Evolutionary conservation across 495 filamentous ascomycete species (phyloP), one percentile per base, ranked within the genome.

Genomic region (Xylaria palmicola): DNA sequence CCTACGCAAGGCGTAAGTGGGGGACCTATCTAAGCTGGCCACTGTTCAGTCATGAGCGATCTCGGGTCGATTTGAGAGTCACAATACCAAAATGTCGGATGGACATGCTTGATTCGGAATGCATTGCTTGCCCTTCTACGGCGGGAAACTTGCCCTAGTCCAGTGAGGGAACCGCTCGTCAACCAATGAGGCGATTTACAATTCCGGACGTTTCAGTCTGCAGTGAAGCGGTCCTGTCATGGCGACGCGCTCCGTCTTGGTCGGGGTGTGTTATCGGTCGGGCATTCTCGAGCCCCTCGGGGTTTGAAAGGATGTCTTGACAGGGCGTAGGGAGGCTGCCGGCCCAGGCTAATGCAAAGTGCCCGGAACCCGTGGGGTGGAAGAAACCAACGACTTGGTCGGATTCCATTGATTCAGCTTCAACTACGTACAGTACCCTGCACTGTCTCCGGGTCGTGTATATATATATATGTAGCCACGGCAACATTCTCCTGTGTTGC

Each of bases 101-200:
- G 37, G 48, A 60, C 48, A 60, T 60, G 58, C 58, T 60, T 6
- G 22, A 53, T 53, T 32, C 20, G 58, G 58, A 53, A 37, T 50
- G 15, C 41, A 20, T 4, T 19, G 12, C 29, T 19, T 12, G 22
- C 8, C n/a, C 45, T 22, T 24, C 34, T 32, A 59, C 48, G 55
- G 55, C 56, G 56, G 41, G 56, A 45, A 50, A 59, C 13, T n/a
- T n/a, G n/a, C n/a, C n/a, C n/a, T n/a, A n/a, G n/a, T n/a, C 34
- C 22, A 29, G n/a, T 19, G 6, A 29, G 20, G 24, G 34, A 17
- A 32, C 56, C 30, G 26, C 22, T 29, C 36, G 19, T 30, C 24
- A 10, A 41, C 56, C 56, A 50, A 59, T 59, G 26, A 41, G 34
- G 10, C 45, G n/a, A 24, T 56, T 34, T 13, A 30, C 22, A 44